These are phyloP conservation scores for Protomyces inouyei DNA, from an alignment of 1,139 yeast genomes.

Conservation along the genomic window DNA sequence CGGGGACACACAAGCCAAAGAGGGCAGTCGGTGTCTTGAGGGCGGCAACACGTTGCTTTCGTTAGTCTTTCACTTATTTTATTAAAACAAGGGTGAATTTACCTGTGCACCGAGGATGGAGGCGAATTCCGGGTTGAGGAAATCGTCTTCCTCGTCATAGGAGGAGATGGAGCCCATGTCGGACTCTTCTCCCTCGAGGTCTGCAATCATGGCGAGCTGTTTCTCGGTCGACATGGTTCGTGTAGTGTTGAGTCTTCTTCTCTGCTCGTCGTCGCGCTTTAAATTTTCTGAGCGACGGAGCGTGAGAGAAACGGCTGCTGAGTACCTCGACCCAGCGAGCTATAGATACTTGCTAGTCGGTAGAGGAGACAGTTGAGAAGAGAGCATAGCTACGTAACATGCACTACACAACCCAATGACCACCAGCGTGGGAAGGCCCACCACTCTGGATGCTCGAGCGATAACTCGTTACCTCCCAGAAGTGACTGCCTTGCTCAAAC, in stretches of 20 bases:
- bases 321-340: too few relatives aligned
- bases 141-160: slow-evolving; percentile 2
- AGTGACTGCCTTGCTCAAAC: not conserved
- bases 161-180: not conserved
- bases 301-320: not conserved
- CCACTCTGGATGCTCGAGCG: not conserved
- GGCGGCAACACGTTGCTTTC: slow-evolving; percentile 15
- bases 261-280: not conserved
- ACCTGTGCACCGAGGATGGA: slow-evolving; percentile 20
- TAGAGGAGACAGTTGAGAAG: too few relatives aligned
- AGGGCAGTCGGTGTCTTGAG: slow-evolving; percentile 20
- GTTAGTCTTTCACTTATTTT: not conserved
- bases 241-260: not conserved
- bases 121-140: slow-evolving; percentile 26
- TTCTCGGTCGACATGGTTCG: not conserved
- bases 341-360: too few relatives aligned
- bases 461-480: not conserved
- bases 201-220: not conserved
- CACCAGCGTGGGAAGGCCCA: not conserved
- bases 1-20: slow-evolving; percentile 14
- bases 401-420: too few relatives aligned
- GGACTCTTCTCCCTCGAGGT: not conserved
- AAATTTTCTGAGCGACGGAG: not conserved
- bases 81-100: not conserved
- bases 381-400: not conserved